Conservation (phyloP, 495 filamentous ascomycete genomes). For the Podospora bellae-mahoneyi region DNA sequence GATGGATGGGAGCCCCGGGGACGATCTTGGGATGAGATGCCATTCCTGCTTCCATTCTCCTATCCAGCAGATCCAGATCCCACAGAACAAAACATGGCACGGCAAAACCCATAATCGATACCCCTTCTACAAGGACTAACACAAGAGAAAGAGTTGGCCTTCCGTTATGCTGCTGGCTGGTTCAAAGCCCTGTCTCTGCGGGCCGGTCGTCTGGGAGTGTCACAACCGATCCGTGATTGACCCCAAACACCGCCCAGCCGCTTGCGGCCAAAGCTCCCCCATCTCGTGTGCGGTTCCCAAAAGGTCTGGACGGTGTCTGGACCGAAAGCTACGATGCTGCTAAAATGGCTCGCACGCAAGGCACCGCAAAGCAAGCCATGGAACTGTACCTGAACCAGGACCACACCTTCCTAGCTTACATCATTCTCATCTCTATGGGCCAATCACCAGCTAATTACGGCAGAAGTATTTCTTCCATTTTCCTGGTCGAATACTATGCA, state of each 20-base stretch:
- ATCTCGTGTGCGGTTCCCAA: neutral
- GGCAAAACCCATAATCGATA: neutral
- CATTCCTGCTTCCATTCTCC: neutral
- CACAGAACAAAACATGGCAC: neutral
- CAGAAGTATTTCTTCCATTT: neutral
- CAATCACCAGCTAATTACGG: neutral
- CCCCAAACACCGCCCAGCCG: neutral
- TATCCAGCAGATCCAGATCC: neutral
- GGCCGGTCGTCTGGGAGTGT: neutral
- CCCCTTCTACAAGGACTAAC: neutral
- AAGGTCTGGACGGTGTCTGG: neutral
- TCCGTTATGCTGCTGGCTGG: neutral
- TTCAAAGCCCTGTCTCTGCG: neutral
- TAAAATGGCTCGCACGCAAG: neutral
- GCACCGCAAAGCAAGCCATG: neutral
- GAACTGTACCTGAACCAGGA: neutral
- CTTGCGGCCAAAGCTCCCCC: neutral
- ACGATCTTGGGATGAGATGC: neutral
- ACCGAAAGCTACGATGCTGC: neutral
- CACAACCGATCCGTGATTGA: neutral
- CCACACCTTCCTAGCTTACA: neutral
- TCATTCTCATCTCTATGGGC: neutral
- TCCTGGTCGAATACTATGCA: neutral
- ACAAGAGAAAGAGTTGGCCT: neutral
- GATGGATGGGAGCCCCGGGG: neutral